phyloP scores from a whole-genome alignment of 2,329 filamentous ascomycete species.

The Neonectria punicea region DNA sequence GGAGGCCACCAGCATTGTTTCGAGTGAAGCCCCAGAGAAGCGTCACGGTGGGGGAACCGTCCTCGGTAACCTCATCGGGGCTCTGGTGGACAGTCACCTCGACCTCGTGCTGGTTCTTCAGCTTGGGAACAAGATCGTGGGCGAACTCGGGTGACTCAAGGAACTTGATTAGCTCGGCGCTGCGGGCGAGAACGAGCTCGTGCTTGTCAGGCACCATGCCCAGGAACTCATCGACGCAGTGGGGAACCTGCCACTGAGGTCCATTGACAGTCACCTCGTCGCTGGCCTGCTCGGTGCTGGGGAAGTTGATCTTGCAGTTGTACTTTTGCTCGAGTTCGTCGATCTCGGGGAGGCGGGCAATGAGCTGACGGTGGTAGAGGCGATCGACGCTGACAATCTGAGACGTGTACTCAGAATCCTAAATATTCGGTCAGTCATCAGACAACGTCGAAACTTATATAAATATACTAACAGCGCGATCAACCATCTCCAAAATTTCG shows the following conservation, averaged over 20 bases:
- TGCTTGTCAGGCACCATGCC: slow-evolving; percentile 98
- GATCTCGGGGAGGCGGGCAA: slow-evolving; percentile 87
- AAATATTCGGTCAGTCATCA: background rate
- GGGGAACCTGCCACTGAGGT: slow-evolving; percentile 97
- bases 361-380: slow-evolving; percentile 92
- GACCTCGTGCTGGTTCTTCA: slow-evolving; percentile 92
- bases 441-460: background rate
- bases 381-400: slow-evolving; percentile 95
- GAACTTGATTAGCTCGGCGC: slow-evolving; percentile 80
- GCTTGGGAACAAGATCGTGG: slow-evolving; percentile 81
- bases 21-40: slow-evolving; percentile 88
- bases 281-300: slow-evolving; percentile 95
- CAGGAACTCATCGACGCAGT: slow-evolving; percentile 94
- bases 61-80: slow-evolving; percentile 66
- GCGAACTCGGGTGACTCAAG: slow-evolving; percentile 85
- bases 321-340: slow-evolving; percentile 98
- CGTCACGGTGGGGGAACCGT: slow-evolving; percentile 67
- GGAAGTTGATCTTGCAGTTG: slow-evolving; percentile 99
- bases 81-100: slow-evolving; percentile 80
- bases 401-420: slow-evolving; percentile 96
- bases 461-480: slow-evolving; percentile 76
- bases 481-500: slow-evolving; percentile 99
- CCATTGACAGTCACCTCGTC: slow-evolving; percentile 96
- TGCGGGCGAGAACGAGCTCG: slow-evolving; percentile 85
- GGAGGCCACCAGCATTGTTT: slow-evolving; percentile 94